These are phyloP conservation scores for Arthrobotrys iridis DNA, from an alignment of 2,329 filamentous ascomycete species.

Conservation along the genomic window DNA sequence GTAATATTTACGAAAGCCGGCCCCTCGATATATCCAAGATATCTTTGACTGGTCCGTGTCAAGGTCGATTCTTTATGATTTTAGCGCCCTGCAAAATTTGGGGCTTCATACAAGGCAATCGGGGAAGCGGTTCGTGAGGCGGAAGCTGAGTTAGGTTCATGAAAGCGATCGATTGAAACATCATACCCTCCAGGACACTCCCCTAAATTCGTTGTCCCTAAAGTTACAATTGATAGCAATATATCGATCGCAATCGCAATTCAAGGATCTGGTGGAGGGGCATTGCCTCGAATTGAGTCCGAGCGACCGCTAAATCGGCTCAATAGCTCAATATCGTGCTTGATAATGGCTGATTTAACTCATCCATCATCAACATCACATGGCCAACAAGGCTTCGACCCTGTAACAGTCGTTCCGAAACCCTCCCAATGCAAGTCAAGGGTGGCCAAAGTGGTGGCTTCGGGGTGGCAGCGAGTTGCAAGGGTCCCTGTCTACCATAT, in stretches of 20 bases:
- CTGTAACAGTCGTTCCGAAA: slow-evolving; percentile 21
- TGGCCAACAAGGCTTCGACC: slow-evolving; percentile 18
- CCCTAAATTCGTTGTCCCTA: background rate
- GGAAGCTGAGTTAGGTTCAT: background rate
- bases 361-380: slow-evolving; percentile 14
- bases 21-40: background rate
- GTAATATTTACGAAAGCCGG: background rate
- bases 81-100: no score
- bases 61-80: background rate
- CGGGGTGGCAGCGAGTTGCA: slow-evolving; percentile 9
- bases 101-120: background rate
- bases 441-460: slow-evolving; percentile 10
- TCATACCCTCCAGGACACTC: slow-evolving; percentile 4
- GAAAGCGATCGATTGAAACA: slow-evolving; percentile 10
- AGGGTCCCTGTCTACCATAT: background rate
- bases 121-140: slow-evolving; percentile 12
- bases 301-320: slow-evolving; percentile 33
- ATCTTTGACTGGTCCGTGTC: background rate
- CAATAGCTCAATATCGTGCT: slow-evolving; percentile 10
- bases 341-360: slow-evolving; percentile 22
- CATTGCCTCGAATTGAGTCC: slow-evolving; percentile 4
- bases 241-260: slow-evolving; percentile 3
- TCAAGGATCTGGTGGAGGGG: background rate
- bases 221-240: slow-evolving; percentile 2
- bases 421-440: background rate